Evolutionary conservation across 1,284 basidiomycete species (phyloP).

Genomic region (Apiotrichum gracile): DNA sequence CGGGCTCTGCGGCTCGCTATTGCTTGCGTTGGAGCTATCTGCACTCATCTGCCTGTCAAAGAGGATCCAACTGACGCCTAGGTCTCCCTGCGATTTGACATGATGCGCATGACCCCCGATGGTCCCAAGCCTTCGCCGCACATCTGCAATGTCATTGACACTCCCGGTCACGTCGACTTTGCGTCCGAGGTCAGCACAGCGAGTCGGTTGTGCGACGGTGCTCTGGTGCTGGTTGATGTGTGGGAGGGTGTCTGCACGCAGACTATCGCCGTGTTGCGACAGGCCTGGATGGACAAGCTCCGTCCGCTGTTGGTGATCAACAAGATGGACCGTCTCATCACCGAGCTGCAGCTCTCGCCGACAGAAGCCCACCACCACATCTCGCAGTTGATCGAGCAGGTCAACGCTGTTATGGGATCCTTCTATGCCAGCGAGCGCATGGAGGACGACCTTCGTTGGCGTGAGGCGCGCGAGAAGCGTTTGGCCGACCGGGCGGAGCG

Average conservation of each 20-base stretch:
- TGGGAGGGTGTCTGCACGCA: conserved; percentile 98
- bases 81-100: conserved; percentile 70
- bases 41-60: background rate
- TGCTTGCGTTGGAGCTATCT: too few relatives aligned
- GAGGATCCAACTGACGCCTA: conserved; percentile 4
- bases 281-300: conserved; percentile 88
- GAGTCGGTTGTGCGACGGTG: conserved; percentile 88
- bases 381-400: conserved; percentile 87
- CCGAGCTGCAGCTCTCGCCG: conserved; percentile 86
- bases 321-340: conserved; percentile 92
- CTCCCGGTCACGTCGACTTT: conserved; percentile 98
- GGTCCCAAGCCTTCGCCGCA: conserved; percentile 35
- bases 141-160: conserved; percentile 84
- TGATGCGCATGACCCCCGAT: conserved; percentile 55
- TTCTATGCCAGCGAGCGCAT: conserved; percentile 96
- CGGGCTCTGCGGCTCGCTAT: background rate
- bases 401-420: conserved; percentile 95
- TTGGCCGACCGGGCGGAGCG: conserved; percentile 66
- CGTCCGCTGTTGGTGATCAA: conserved; percentile 93
- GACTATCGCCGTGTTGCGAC: conserved; percentile 91
- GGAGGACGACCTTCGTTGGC: conserved; percentile 92
- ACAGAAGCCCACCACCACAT: conserved; percentile 93
- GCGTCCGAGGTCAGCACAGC: conserved; percentile 95
- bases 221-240: conserved; percentile 92
- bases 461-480: conserved; percentile 80